Evolutionary conservation across 2,329 filamentous ascomycete species (phyloP).

Genomic region (Aspergillus ruber): DNA sequence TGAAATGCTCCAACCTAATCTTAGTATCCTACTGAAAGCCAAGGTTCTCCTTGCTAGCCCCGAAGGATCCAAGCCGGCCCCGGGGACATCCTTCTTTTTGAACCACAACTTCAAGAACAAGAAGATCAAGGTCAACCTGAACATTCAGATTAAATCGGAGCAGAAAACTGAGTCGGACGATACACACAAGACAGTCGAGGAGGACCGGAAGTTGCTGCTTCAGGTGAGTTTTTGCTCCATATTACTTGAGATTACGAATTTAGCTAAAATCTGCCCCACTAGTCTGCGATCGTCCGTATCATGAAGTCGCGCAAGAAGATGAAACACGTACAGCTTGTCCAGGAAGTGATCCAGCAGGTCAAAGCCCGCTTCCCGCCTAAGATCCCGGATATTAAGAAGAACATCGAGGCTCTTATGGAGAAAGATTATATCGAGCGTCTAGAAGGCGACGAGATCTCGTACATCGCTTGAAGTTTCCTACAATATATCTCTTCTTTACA

Average conservation of each 20-base stretch:
- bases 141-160: conserved; percentile 89
- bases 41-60: conserved; percentile 73
- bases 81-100: conserved; percentile 72
- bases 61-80: conserved; percentile 66
- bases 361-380: conserved; percentile 88
- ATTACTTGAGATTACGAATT: no score
- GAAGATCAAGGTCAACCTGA: conserved; percentile 95
- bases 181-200: conserved; percentile 98
- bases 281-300: conserved; percentile 98
- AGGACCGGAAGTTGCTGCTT: conserved; percentile 90
- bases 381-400: conserved; percentile 96
- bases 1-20: conserved; percentile 79
- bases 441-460: conserved; percentile 89
- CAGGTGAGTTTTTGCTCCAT: conserved; percentile 60
- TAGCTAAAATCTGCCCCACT: conserved; percentile 1
- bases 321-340: conserved; percentile 92
- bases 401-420: conserved; percentile 95
- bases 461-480: conserved; percentile 63
- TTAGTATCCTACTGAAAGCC: conserved; percentile 84
- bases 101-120: conserved; percentile 98
- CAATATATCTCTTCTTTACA: not conserved
- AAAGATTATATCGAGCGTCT: conserved; percentile 97
- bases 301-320: conserved; percentile 99
- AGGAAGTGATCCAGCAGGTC: conserved; percentile 94
- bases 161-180: conserved; percentile 94